phyloP scores from a whole-genome alignment of 495 filamentous ascomycete genomes.

The Lepraria neglecta region DNA sequence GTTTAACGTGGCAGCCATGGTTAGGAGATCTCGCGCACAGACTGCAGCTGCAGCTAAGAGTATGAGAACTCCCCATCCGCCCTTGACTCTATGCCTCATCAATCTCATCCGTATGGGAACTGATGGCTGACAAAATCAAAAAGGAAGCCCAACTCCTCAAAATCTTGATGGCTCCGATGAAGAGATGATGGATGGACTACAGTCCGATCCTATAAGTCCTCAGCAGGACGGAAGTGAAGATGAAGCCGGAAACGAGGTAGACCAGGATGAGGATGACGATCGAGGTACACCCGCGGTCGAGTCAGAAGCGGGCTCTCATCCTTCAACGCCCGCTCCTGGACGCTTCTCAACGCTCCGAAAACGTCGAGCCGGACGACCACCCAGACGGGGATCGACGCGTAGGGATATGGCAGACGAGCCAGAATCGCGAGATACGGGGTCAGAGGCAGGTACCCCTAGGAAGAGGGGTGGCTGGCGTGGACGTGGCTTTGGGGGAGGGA shows the following conservation, averaged over 20 bases:
- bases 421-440: constrained; percentile 48
- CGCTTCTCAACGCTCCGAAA: constrained; percentile 59
- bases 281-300: constrained; percentile 38
- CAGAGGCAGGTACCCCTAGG: constrained; percentile 52
- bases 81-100: neutral
- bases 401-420: constrained; percentile 59
- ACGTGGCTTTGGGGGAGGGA: constrained; percentile 58
- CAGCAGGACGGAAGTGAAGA: constrained; percentile 32
- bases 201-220: constrained; percentile 37
- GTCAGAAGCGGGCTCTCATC: constrained; percentile 36
- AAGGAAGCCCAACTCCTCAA: constrained; percentile 43
- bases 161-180: constrained; percentile 45
- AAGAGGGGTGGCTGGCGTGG: constrained; percentile 65
- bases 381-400: constrained; percentile 73
- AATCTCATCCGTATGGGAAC: neutral
- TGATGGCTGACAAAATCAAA: constrained; percentile 9
- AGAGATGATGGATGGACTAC: constrained; percentile 42
- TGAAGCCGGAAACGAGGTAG: constrained; percentile 32
- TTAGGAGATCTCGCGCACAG: constrained; percentile 43
- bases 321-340: constrained; percentile 33
- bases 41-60: constrained; percentile 46
- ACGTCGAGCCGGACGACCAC: constrained; percentile 76
- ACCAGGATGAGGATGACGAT: constrained; percentile 32
- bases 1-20: constrained; percentile 34
- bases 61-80: constrained; percentile 25